Base-by-base conservation (phyloP, 805 yeast species). In the Candida ortonii region DNA sequence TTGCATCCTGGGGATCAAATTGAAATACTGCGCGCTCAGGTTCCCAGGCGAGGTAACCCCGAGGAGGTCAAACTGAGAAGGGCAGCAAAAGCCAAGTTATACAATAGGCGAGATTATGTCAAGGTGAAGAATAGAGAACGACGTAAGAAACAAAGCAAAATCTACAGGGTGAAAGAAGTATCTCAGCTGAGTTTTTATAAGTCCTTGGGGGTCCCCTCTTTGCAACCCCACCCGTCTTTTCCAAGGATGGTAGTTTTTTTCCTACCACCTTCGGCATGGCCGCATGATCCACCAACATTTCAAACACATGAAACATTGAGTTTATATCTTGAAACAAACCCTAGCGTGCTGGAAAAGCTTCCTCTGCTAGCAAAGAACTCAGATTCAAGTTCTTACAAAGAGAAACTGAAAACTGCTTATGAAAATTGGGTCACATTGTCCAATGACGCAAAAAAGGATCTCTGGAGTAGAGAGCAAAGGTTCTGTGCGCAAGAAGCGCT, bases 1-100 rank as follows among this genome's bases (percentile, higher is more conserved):
- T 35, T 55, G 11, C 84, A 78, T 43, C 83, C 83, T 0, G 50
- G 59, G 1, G 73, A 66, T 3, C 59, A 64, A 25, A 73, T 78
- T 11, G 71, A 67, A 10, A 49, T 47, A 31, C 43, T 76, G 25
- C 50, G 82, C 19, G 61, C 67, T 0, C 64, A 69, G 28, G 81
- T 76, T 16, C 70, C 70, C 26, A 60, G 80, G 25, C 53, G 79
- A 7, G 78, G 78, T 10, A 70, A 73, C 40, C 57, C 66, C 1
- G 68, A 55, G 7, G 64, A 55, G 26, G 61, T 70, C 12, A 61
- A 53, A 32, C 62, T 62, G 4, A 52, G 77, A 21, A 48, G 76
- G 22, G 55, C 61, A 13, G 39, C 52, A 25, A 53, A 70, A 12
- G 67, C 78, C 0, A 61, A 57, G 39, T 57, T 59, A 27, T 71